phyloP scores from a whole-genome alignment of 306 rosid species.

The Potentilla sterilis region DNA sequence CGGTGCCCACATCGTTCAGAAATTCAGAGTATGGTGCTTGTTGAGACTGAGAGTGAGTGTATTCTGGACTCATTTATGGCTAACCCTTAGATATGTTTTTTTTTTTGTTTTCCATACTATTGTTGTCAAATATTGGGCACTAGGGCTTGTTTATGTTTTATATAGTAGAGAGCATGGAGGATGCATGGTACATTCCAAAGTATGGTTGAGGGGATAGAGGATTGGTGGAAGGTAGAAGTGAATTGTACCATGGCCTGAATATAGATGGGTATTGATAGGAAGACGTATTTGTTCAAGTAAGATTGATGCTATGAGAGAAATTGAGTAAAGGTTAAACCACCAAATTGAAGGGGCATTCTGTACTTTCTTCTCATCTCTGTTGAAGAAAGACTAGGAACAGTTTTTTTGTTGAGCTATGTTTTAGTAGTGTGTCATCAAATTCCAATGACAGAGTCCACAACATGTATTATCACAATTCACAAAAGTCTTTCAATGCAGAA shows the following conservation, averaged over 20 bases:
- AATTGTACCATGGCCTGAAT: not conserved
- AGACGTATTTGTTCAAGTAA: not conserved
- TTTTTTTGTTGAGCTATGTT: not conserved
- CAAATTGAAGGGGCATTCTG: not conserved
- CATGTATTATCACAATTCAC: not conserved
- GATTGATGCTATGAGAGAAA: not conserved
- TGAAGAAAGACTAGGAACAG: not conserved
- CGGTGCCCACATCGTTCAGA: conserved; percentile 96
- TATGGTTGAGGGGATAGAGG: not conserved
- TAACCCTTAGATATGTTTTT: not conserved
- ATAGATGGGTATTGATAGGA: not conserved
- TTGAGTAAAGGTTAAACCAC: not conserved
- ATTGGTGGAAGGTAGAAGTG: not conserved
- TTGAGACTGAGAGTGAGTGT: conserved; percentile 67
- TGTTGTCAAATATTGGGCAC: not conserved
- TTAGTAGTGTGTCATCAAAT: not conserved
- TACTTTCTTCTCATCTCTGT: not conserved
- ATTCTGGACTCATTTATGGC: conserved; percentile 13
- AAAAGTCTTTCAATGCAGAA: not conserved
- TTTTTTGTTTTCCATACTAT: not conserved
- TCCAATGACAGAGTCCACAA: not conserved
- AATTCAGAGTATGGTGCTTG: conserved; percentile 76
- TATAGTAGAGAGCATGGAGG: not conserved
- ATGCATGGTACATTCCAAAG: not conserved
- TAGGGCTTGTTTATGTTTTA: not conserved